Evolutionary conservation across 2,329 filamentous ascomycete genomes (phyloP), one percentile per base, ranked within the genome.

Genomic region (Allantophomopsis cytisporea): DNA sequence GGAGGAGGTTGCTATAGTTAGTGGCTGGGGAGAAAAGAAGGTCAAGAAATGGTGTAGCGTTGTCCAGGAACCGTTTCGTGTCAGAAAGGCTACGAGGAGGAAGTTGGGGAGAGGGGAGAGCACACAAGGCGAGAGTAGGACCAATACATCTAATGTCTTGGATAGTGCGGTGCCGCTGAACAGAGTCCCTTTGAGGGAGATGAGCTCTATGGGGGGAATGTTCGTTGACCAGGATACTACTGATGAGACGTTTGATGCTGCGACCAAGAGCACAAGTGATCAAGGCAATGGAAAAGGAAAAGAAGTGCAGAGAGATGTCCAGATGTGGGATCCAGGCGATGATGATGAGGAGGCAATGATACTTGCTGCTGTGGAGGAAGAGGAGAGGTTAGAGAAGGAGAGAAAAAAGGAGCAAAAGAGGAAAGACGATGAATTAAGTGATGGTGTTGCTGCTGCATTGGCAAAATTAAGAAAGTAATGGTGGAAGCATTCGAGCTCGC

Each of bases 21-120:
- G 80, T 21, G 91, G 91, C 1, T 98, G 88, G 88, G 91, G 91
- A 28, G 85, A 93, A 60, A 87, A 85, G 63, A 98, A 98, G 60
- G 86, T 95, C 16, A 81, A 83, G 59, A 74, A 77, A 42, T 96
- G 89, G 89, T 80, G 73, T 48, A 72, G 68, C 41, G 81, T 83
- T 8, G 82, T 95, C 2, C 74, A 85, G 43, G 87, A 94, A 59
- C 85, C 86, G 1, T 95, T 96, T 51, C 66, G 85, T 42, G 76
- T 81, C 5, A 76, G 78, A 50, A 82, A 80, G 51, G 73, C 83
- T 2, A 73, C 71, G n/a, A 83, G 64, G 47, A 57, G 66, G 31
- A 64, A 60, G n/a, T 46, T 65, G 12, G 52, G 39, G 2, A 53
- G 42, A 32, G 49, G 43, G 18, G 45, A 45, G 15, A 45, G 46